Percentiles rank a stretch among this genome's conserved stretches.
These are phyloP conservation scores for Elsinoe batatas DNA, from an alignment of 2,329 filamentous ascomycete genomes.

Conservation along the genomic window DNA sequence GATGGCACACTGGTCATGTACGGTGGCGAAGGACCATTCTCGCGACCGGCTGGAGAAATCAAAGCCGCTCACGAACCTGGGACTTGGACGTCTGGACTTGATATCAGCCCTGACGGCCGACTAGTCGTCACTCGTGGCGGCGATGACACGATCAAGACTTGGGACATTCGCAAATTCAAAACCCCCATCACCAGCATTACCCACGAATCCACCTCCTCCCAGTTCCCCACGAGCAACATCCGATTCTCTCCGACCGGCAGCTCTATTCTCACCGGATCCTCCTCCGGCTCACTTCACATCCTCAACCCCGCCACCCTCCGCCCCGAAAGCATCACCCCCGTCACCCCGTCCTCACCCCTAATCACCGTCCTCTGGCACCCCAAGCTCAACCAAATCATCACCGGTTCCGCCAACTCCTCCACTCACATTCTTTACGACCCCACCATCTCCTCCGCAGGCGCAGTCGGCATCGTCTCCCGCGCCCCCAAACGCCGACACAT, in stretches of 20 bases:
- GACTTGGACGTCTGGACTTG: conserved; percentile 86
- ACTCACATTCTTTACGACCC: conserved; percentile 88
- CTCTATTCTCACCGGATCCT: conserved; percentile 81
- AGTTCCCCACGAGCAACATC: conserved; percentile 79
- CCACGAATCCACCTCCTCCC: conserved; percentile 71
- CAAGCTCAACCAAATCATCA: conserved; percentile 92
- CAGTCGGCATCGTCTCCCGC: conserved; percentile 80
- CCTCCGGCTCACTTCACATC: conserved; percentile 78
- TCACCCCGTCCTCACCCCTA: conserved; percentile 76
- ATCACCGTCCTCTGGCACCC: conserved; percentile 85
- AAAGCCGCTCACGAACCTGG: conserved; percentile 69
- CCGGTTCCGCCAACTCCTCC: conserved; percentile 82
- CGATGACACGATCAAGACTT: conserved; percentile 87
- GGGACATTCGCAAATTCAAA: conserved; percentile 96
- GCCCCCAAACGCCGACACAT: conserved; percentile 92
- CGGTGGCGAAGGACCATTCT: conserved; percentile 76
- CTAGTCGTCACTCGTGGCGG: conserved; percentile 85
- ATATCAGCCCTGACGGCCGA: conserved; percentile 82
- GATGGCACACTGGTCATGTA: conserved; percentile 92
- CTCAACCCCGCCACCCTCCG: conserved; percentile 84
- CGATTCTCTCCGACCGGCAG: conserved; percentile 76
- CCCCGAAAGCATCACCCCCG: conserved; percentile 72
- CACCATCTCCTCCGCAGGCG: conserved; percentile 67
- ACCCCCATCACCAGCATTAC: conserved; percentile 68
- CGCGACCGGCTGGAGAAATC: conserved; percentile 72